These are phyloP conservation scores for Colletotrichum acutatum DNA, from an alignment of 2,329 filamentous ascomycete species.

Conservation along the genomic window DNA sequence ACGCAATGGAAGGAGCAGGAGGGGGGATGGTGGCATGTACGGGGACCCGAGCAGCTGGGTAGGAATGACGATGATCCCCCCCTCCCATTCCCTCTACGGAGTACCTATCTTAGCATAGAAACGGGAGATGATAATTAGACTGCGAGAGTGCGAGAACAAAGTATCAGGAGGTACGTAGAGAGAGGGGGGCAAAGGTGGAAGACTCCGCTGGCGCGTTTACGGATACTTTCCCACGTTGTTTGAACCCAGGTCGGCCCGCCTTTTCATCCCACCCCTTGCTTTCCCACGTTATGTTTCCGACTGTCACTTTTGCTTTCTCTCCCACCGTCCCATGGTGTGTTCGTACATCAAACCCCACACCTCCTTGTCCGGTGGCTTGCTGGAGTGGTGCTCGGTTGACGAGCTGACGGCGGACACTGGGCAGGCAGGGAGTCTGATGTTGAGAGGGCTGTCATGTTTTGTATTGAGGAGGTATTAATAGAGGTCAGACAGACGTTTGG, in stretches of 20 bases:
- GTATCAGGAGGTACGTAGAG: too few species aligned
- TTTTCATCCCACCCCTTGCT: not conserved
- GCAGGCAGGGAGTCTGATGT: not conserved
- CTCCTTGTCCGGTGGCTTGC: not conserved
- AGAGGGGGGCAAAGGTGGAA: not conserved
- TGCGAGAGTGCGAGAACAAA: too few species aligned
- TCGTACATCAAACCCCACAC: not conserved
- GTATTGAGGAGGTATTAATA: not conserved
- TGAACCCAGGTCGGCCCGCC: not conserved
- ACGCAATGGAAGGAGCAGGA: not conserved
- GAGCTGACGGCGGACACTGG: not conserved
- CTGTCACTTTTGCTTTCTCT: not conserved
- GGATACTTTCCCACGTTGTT: not conserved
- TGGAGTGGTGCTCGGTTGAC: not conserved
- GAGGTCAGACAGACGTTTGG: not conserved
- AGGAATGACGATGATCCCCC: not conserved
- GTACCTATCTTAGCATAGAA: too few species aligned
- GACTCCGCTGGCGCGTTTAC: not conserved
- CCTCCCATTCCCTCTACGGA: too few species aligned
- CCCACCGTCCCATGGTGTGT: not conserved
- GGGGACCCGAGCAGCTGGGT: conserved; percentile 1
- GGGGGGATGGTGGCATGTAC: not conserved
- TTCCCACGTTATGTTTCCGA: not conserved
- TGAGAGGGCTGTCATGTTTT: not conserved
- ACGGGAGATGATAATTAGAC: too few species aligned